A percentile compares a stretch with the other conserved stretches of the same genome.
phyloP scores from a whole-genome alignment of 2,329 filamentous ascomycete genomes.

The Plectosphaerella sp. region DNA sequence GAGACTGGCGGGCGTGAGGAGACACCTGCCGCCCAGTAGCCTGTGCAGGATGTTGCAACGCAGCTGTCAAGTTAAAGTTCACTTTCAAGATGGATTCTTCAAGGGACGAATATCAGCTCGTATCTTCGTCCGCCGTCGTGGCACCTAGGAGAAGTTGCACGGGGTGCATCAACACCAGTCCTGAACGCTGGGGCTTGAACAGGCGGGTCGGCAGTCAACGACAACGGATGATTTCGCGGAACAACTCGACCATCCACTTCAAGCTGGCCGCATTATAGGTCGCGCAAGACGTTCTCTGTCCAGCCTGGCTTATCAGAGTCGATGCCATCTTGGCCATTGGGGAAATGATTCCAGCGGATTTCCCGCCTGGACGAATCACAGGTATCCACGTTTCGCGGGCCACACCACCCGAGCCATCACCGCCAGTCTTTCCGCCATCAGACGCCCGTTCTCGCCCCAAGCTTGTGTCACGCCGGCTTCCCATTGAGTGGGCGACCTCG shows the following conservation, averaged over 20 bases:
- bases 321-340: conserved; percentile 8
- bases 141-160: too few species aligned
- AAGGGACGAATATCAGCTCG: too few species aligned
- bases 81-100: too few species aligned
- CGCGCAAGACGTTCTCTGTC: not conserved
- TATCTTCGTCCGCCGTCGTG: too few species aligned
- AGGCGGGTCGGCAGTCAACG: not conserved
- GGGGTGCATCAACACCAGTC: too few species aligned
- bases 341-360: conserved; percentile 5
- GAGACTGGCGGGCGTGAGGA: too few species aligned
- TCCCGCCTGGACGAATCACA: conserved; percentile 10
- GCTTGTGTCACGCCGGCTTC: not conserved
- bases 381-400: conserved; percentile 12
- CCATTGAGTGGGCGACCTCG: too few species aligned
- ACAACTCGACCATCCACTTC: not conserved
- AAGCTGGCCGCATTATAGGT: conserved; percentile 7
- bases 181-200: too few species aligned
- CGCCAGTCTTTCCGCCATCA: not conserved
- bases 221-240: not conserved
- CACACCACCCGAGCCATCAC: conserved; percentile 7
- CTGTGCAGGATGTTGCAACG: too few species aligned
- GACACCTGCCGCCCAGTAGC: too few species aligned
- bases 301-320: conserved; percentile 11
- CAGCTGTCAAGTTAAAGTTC: too few species aligned
- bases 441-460: not conserved